Percentiles rank a stretch among this genome's conserved stretches.
phyloP scores from a whole-genome alignment of 148 eudicot species.

The Drosera capensis region DNA sequence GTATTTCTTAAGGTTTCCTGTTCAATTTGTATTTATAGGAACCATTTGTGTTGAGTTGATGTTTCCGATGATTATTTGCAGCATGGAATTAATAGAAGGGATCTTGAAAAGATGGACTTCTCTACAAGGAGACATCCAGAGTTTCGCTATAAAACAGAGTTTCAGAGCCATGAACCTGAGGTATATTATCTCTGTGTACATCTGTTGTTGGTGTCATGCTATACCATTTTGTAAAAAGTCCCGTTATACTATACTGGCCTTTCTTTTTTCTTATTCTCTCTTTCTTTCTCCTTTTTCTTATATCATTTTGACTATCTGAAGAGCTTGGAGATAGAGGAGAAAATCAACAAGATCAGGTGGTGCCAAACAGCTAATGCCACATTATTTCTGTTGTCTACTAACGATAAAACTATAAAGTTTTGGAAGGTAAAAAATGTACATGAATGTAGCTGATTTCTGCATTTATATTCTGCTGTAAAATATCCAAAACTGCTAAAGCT shows the following conservation, averaged over 20 bases:
- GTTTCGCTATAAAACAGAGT: slow-evolving; percentile 96
- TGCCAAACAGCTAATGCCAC: slow-evolving; percentile 89
- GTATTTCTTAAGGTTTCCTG: slow-evolving; percentile 3
- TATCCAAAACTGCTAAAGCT: too few relatives aligned
- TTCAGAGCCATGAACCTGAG: slow-evolving; percentile 99
- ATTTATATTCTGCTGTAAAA: too few relatives aligned
- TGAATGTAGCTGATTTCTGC: not conserved
- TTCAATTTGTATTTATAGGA: not conserved
- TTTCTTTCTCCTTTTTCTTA: slow-evolving; percentile 7
- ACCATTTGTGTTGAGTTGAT: too few relatives aligned
- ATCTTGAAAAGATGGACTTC: slow-evolving; percentile 62
- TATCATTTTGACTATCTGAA: slow-evolving; percentile 93
- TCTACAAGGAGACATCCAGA: slow-evolving; percentile 72
- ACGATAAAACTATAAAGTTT: slow-evolving; percentile 88
- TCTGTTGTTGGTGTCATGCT: slow-evolving; percentile 1
- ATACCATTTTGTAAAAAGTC: not conserved
- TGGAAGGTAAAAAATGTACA: slow-evolving; percentile 73
- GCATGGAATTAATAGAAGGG: slow-evolving; percentile 57
- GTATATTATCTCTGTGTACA: slow-evolving; percentile 19
- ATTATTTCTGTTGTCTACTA: slow-evolving; percentile 86
- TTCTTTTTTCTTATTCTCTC: too few relatives aligned
- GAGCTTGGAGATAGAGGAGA: slow-evolving; percentile 99
- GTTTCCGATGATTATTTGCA: too few relatives aligned
- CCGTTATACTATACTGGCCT: not conserved
- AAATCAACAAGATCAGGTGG: slow-evolving; percentile 98